Conservation (phyloP, 75 land plant genomes). For the Isoetes taiwanensis region DNA sequence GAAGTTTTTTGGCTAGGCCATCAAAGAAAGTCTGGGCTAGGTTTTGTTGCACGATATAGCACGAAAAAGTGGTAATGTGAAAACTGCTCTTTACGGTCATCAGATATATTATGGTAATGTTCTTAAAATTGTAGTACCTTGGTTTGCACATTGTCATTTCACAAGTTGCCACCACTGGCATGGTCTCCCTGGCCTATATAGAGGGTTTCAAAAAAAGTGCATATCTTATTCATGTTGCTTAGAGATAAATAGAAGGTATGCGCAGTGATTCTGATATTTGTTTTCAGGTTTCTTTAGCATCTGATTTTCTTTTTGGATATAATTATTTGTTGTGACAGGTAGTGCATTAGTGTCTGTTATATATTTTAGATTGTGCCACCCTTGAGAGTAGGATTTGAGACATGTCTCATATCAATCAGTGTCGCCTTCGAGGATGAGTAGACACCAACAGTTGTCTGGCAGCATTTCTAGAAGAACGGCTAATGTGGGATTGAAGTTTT, state of each 20-base stretch:
- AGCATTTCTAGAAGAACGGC: constrained; percentile 72
- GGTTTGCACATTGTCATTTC: constrained; percentile 72
- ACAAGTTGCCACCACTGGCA: constrained; percentile 93
- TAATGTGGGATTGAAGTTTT: constrained; percentile 85
- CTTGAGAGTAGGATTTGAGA: too few relatives aligned
- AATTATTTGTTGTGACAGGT: constrained; percentile 96
- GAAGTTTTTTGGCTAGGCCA: constrained; percentile 99
- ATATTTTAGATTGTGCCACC: too few relatives aligned
- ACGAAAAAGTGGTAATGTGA: constrained; percentile 83
- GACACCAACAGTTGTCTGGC: constrained; percentile 73
- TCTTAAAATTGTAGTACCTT: background rate
- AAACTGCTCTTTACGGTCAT: background rate
- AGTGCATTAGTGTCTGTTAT: too few relatives aligned
- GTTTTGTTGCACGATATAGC: constrained; percentile 88
- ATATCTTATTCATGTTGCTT: too few relatives aligned
- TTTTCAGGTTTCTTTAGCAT: constrained; percentile 72
- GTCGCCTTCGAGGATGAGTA: constrained; percentile 77
- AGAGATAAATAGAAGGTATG: too few relatives aligned
- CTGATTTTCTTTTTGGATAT: constrained; percentile 96
- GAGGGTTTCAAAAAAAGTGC: constrained; percentile 88
- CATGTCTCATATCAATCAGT: too few relatives aligned
- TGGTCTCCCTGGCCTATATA: constrained; percentile 91
- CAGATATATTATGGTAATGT: background rate
- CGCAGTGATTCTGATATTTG: background rate
- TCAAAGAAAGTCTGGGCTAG: constrained; percentile 90